Percentiles rank a stretch among this genome's conserved stretches.
These are phyloP conservation scores for Hypomontagnella monticulosa DNA, from an alignment of 495 filamentous ascomycete species.

Conservation along the genomic window DNA sequence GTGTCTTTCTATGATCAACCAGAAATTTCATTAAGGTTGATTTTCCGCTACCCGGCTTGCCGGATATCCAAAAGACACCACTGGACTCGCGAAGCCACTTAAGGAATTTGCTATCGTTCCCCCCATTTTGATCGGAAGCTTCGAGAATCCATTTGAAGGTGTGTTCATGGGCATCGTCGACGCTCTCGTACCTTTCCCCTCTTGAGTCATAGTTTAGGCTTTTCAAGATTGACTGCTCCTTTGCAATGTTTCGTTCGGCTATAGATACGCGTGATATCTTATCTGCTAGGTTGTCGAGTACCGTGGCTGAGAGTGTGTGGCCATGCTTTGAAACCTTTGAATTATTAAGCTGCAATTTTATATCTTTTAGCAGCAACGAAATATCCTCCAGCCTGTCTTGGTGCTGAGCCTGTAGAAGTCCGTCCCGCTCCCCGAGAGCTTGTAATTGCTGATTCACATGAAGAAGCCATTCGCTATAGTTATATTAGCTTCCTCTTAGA, in stretches of 20 bases:
- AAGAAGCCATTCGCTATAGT: no score
- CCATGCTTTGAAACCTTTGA: no score
- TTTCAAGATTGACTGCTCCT: conserved; percentile 5
- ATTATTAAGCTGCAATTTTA: no score
- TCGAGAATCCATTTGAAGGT: conserved; percentile 22
- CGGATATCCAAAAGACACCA: conserved; percentile 49
- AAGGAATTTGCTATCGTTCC: not conserved
- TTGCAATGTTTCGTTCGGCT: not conserved
- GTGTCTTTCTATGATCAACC: conserved; percentile 23
- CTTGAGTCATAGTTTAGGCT: conserved; percentile 11
- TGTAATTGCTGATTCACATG: no score
- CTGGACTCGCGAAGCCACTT: conserved; percentile 8
- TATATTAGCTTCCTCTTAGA: no score
- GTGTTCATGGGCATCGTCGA: conserved; percentile 1
- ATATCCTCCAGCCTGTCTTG: not conserved
- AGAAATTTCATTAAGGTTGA: conserved; percentile 55
- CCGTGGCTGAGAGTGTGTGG: no score
- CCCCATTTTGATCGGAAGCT: not conserved
- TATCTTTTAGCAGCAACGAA: no score
- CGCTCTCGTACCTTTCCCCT: not conserved
- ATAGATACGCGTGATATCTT: not conserved
- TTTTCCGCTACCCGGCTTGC: conserved; percentile 53
- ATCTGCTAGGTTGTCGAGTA: not conserved
- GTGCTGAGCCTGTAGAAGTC: no score
- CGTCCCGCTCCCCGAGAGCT: no score